Percentiles rank a stretch among this genome's conserved stretches.
Evolutionary conservation across 108 stramenopile genomes (phyloP).

Genomic region (Cylindrotheca closterium): DNA sequence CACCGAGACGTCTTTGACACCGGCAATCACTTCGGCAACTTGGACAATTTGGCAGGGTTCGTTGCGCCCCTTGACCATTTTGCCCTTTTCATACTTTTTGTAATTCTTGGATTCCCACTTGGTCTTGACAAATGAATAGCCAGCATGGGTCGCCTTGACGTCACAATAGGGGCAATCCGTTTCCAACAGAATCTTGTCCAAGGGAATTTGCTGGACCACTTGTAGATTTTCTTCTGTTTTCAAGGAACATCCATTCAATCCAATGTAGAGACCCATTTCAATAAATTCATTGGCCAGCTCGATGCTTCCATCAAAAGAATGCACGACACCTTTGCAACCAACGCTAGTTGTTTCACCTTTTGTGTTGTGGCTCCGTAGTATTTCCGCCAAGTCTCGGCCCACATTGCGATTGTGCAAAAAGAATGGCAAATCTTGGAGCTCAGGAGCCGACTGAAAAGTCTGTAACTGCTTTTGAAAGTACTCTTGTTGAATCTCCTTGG

Average conservation of each 20-base stretch:
- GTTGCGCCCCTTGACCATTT: conserved; percentile 82
- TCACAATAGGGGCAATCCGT: conserved; percentile 98
- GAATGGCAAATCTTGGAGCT: conserved; percentile 60
- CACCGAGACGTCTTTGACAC: conserved; percentile 56
- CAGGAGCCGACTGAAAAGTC: conserved; percentile 41
- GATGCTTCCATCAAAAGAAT: conserved; percentile 85
- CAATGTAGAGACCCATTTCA: conserved; percentile 84
- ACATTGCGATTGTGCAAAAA: conserved; percentile 95
- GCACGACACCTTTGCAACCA: conserved; percentile 67
- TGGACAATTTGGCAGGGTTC: conserved; percentile 90
- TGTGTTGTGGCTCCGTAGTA: conserved; percentile 57
- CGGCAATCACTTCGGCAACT: conserved; percentile 85
- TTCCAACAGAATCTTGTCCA: conserved; percentile 86
- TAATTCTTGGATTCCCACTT: conserved; percentile 70
- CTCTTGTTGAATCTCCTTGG: conserved; percentile 74
- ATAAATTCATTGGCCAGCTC: conserved; percentile 85
- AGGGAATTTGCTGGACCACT: conserved; percentile 73
- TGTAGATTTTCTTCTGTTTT: conserved; percentile 88
- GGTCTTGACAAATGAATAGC: conserved; percentile 59
- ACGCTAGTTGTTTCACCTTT: conserved; percentile 2
- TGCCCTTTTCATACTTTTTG: conserved; percentile 71
- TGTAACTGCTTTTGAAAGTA: conserved; percentile 84
- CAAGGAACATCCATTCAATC: conserved; percentile 95
- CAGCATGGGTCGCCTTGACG: conserved; percentile 79
- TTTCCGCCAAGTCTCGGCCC: conserved; percentile 68